Base-by-base conservation (phyloP, 768 basidiomycete genomes). In the Lyophyllum decastes region DNA sequence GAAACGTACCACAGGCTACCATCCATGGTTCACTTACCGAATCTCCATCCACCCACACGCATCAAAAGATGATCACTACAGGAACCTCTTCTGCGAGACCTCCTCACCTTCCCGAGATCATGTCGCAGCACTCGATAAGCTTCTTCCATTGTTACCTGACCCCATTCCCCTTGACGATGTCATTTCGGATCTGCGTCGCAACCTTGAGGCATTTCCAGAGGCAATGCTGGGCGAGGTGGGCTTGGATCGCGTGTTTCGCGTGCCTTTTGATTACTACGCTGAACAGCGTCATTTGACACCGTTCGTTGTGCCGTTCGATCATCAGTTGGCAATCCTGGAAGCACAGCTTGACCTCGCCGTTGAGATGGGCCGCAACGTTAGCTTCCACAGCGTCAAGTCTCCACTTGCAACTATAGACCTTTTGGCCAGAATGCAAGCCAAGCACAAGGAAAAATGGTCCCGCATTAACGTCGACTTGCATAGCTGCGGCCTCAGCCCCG, bases 141-240 rank as follows among this genome's bases (percentile, higher is more conserved):
- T 97, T 12, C 75, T 97, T 16, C 71, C 79, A 2, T 71, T 67
- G 46, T 82, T 98, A 19, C 94, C 95, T 0, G 82, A 88, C 9
- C 96, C 95, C 0, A 78, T 80, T 11, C 71, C 83, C 0, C 79
- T 96, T 22, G 61, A 66, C 8, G 73, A 83, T n/a, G 66, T 94
- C 33, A 70, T 96, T 17, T 60, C 67, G 9, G 82, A 85, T 24
- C 70, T 98, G 50, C 83, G 85, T 48, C 57, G 61, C 7, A 82
- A 89, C 68, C 79, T 98, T 16, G 60, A 63, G n/a, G 68, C 70
- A 1, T 87, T 87, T 63, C 85, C 90, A 2, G 67, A 74, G 40
- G 88, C 92, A 11, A 90, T 97, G 85, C 75, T 99, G 1, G 96
- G 96, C 40, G 96, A 99, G 73, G 88, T 98, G 6, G 96, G 96